Conservation (phyloP, 345 rosid genomes). For the Turritis glabra region DNA sequence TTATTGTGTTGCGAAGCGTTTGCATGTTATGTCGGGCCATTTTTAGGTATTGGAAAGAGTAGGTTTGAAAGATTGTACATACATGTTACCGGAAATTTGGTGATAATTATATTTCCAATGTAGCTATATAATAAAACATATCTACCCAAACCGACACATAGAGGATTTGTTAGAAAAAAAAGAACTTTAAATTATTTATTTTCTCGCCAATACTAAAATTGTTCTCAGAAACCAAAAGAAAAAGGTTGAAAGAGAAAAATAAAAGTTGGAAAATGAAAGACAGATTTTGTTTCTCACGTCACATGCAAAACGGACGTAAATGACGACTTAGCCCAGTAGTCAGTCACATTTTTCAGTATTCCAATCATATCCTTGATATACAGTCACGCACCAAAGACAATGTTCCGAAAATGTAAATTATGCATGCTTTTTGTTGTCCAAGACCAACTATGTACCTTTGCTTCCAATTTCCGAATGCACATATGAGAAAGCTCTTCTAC, state of each 20-base stretch:
- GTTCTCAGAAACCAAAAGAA: background rate
- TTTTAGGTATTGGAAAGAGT: background rate
- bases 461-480: no score
- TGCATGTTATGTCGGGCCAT: constrained; percentile 12
- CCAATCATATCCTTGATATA: constrained; percentile 53
- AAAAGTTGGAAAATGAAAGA: background rate
- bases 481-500: no score
- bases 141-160: background rate
- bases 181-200: no score
- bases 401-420: no score
- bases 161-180: background rate
- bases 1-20: background rate
- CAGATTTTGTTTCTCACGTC: constrained; percentile 15
- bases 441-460: no score
- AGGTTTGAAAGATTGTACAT: background rate
- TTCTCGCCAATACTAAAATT: no score
- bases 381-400: constrained; percentile 37
- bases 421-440: background rate
- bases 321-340: constrained; percentile 47
- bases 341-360: constrained; percentile 40
- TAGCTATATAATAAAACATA: background rate
- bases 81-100: background rate
- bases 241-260: background rate
- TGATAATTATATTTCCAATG: background rate
- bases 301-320: constrained; percentile 50